Evolutionary conservation across 805 yeast genomes (phyloP).

Genomic region (Lipomyces yamadae): DNA sequence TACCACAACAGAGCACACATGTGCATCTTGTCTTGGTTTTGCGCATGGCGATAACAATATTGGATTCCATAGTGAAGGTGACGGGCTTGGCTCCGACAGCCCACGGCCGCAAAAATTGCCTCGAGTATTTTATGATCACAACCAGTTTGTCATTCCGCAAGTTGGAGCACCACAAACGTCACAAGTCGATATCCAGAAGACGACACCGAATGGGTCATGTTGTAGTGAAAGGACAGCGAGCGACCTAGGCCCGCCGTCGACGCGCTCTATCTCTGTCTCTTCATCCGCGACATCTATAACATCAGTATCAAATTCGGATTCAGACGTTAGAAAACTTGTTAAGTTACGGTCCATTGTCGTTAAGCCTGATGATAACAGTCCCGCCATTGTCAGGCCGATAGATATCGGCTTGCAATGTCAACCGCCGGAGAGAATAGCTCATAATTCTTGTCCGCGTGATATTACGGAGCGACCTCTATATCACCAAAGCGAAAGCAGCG

Average conservation of each 20-base stretch:
- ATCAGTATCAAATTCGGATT: conserved; percentile 1
- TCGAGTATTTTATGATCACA: conserved; percentile 21
- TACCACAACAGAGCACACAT: neutral
- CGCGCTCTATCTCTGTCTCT: conserved; percentile 2
- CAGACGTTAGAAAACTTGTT: conserved; percentile 12
- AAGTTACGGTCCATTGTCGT: conserved; percentile 30
- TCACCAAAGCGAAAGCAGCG: neutral
- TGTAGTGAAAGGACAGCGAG: neutral
- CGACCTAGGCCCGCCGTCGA: neutral
- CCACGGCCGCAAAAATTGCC: neutral
- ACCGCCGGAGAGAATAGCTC: neutral
- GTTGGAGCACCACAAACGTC: neutral
- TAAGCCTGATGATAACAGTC: conserved; percentile 20
- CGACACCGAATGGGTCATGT: neutral
- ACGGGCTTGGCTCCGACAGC: neutral
- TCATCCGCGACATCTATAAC: neutral
- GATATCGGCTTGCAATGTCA: neutral
- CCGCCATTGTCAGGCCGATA: conserved; percentile 24
- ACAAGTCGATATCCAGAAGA: neutral
- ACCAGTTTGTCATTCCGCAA: conserved; percentile 15
- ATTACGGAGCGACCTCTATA: neutral
- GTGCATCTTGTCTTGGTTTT: neutral
- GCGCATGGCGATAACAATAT: neutral
- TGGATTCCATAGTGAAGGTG: neutral
- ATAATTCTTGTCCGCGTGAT: neutral